phyloP scores from a whole-genome alignment of 352 stramenopile species.

The Aphanomyces stellatus region DNA sequence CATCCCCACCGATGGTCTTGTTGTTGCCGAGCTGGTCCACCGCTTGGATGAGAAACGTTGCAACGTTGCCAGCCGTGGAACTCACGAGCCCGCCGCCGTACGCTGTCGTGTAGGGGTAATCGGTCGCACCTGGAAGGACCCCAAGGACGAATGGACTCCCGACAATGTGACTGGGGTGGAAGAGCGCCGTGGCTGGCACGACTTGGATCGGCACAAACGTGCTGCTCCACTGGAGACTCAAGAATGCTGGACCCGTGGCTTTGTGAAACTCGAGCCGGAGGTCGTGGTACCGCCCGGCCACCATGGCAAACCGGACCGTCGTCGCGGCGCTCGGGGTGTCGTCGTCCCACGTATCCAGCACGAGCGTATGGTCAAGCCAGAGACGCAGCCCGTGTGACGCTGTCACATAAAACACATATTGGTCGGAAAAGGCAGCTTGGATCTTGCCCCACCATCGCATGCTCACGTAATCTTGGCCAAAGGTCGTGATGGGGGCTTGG shows the following conservation, averaged over 20 bases:
- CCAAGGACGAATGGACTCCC: conserved; percentile 87
- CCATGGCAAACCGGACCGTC: conserved; percentile 28
- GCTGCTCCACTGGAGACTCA: conserved; percentile 90
- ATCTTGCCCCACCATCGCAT: conserved; percentile 94
- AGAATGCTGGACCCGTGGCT: conserved; percentile 78
- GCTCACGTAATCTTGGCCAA: conserved; percentile 92
- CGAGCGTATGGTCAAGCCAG: conserved; percentile 88
- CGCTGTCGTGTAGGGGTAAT: conserved; percentile 93
- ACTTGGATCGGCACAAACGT: conserved; percentile 77
- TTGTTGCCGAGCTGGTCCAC: conserved; percentile 91
- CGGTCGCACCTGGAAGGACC: conserved; percentile 87
- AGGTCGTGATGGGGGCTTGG: conserved; percentile 85
- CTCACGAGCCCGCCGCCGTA: conserved; percentile 63
- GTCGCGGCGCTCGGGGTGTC: conserved; percentile 16
- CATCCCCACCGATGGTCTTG: conserved; percentile 71
- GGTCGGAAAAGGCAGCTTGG: conserved; percentile 54
- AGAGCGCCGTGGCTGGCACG: conserved; percentile 78
- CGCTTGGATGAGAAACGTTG: conserved; percentile 90
- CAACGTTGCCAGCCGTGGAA: conserved; percentile 75
- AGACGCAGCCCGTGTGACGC: conserved; percentile 90
- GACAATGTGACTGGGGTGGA: conserved; percentile 86
- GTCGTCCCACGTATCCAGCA: conserved; percentile 90
- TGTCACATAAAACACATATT: conserved; percentile 89
- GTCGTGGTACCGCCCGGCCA: conserved; percentile 82
- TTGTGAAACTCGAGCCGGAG: conserved; percentile 94